These are phyloP conservation scores for Stagonosporopsis chrysanthemi DNA, from an alignment of 2,329 filamentous ascomycete species.

Conservation along the genomic window DNA sequence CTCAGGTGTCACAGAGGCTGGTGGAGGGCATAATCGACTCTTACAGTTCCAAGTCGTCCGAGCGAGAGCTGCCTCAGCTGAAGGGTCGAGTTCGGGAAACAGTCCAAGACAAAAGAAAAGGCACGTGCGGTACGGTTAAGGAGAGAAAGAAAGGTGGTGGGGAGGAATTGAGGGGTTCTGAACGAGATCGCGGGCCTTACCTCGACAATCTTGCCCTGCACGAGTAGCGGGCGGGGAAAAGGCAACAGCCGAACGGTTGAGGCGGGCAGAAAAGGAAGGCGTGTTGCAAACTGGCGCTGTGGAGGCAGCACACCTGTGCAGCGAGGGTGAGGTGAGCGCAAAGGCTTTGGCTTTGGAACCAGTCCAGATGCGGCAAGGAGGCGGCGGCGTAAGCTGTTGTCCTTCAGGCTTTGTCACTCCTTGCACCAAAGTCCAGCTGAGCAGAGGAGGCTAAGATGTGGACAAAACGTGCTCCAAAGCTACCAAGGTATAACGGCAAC, in stretches of 20 bases:
- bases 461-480: conserved; percentile 13
- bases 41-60: conserved; percentile 15
- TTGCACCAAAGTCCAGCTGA: conserved; percentile 20
- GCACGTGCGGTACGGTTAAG: conserved; percentile 11
- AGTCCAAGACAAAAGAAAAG: conserved; percentile 8
- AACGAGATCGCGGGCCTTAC: conserved; percentile 38
- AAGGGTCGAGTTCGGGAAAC: conserved; percentile 6
- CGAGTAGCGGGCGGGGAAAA: conserved; percentile 38
- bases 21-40: conserved; percentile 18
- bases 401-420: conserved; percentile 15
- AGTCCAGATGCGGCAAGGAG: conserved; percentile 32
- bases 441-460: conserved; percentile 15
- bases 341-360: conserved; percentile 25
- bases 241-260: conserved; percentile 32
- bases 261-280: conserved; percentile 34
- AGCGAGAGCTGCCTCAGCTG: conserved; percentile 16
- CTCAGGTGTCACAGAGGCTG: conserved; percentile 34
- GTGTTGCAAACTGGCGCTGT: conserved; percentile 37
- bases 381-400: conserved; percentile 23
- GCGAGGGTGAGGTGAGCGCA: conserved; percentile 33
- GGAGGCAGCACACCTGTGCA: conserved; percentile 34
- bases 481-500: conserved; percentile 18
- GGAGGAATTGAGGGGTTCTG: conserved; percentile 20
- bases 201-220: conserved; percentile 29
- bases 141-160: conserved; percentile 20